Evolutionary conservation across 176 grass and related monocot species (phyloP), one percentile per base, ranked within the genome.

Genomic region (Ensete ventricosum): DNA sequence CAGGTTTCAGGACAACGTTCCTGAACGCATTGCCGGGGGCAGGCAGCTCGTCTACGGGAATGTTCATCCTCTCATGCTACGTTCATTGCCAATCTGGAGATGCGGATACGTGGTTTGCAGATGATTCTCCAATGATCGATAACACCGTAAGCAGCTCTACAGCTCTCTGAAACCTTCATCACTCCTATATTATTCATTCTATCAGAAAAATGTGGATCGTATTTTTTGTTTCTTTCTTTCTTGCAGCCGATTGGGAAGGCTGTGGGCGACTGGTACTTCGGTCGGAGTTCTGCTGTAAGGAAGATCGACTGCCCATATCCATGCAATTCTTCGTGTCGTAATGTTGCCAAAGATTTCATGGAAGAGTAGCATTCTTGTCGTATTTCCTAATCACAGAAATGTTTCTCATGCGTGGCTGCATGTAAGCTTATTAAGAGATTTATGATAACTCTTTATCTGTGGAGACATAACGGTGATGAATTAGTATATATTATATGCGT

Each of bases 11-110:
- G 82, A 62, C 84, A 54, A 59, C 89, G 17, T 98, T 93, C 75
- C 68, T 98, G 54, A 79, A 80, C 23, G 82, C 88, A 2, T 78
- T 98, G 69, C 88, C 94, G 11, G 81, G 50, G 55, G 13, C 68
- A 11, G 80, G 67, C 43, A 82, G 79, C 0, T 78, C 79, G 43
- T 78, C 87, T 7, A 68, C 82, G 60, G 88, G 90, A 64, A 91
- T 91, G 86, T 98, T 98, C 78, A 85, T 98, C 64, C 84, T 89
- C 80, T 98, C 94, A 52, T 98, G 94, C 64, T 77, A 87, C 65
- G 79, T 90, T 51, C 94, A 98, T 57, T 98, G 94, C 75, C 90
- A 91, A 76, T 93, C 94, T 7, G 94, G 90, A 60, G 73, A 84
- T 8, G 79, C 83, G 55, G 75, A 85, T 77, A 91, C 88, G 55